These are phyloP conservation scores for Diplodia sapinea DNA, from an alignment of 2,329 filamentous ascomycete species.

Conservation along the genomic window DNA sequence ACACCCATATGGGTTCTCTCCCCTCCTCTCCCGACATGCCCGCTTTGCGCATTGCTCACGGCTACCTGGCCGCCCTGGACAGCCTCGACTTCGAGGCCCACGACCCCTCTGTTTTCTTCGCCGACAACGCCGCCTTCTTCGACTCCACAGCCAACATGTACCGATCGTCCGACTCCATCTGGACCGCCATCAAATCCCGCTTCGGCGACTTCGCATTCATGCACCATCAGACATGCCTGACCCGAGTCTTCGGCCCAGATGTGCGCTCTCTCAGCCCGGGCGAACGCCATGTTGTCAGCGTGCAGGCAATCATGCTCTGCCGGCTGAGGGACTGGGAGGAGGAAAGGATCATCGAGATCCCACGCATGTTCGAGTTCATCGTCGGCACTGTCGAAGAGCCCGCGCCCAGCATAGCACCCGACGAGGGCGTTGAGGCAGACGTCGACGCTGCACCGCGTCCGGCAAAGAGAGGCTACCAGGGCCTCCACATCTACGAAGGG, in stretches of 20 bases:
- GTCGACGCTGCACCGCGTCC: neutral
- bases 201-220: constrained; percentile 24
- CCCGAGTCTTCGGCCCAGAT: constrained; percentile 13
- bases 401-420: neutral
- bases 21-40: constrained; percentile 7
- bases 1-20: constrained; percentile 25
- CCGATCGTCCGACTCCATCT: constrained; percentile 20
- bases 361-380: constrained; percentile 25
- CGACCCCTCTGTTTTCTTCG: neutral
- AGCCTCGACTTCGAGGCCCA: constrained; percentile 5
- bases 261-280: constrained; percentile 4
- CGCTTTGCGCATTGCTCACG: constrained; percentile 5
- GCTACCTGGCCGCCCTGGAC: constrained; percentile 22
- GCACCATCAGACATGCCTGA: constrained; percentile 23
- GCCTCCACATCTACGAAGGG: constrained; percentile 29
- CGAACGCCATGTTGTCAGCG: constrained; percentile 15
- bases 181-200: constrained; percentile 12
- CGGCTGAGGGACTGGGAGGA: constrained; percentile 27
- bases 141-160: neutral
- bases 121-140: constrained; percentile 22
- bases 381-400: constrained; percentile 18
- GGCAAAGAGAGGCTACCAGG: constrained; percentile 23
- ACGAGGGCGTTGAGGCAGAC: neutral
- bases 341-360: constrained; percentile 25
- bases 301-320: constrained; percentile 26